Percentiles rank a stretch among this genome's conserved stretches.
Evolutionary conservation across 2,329 filamentous ascomycete species (phyloP).

Genomic region (Calycina marina): DNA sequence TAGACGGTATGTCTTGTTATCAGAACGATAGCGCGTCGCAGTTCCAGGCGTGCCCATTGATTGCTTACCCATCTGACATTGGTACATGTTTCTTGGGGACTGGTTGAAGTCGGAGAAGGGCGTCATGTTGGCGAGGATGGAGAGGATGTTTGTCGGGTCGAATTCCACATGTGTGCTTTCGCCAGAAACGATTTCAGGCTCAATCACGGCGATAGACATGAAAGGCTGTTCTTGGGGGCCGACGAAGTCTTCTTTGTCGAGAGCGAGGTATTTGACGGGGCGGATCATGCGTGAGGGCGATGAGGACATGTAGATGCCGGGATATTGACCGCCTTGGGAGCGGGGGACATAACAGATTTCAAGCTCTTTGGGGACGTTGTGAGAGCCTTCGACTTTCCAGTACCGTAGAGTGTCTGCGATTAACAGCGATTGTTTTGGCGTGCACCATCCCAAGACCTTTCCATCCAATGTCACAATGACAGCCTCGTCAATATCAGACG

Average conservation of each 20-base stretch:
- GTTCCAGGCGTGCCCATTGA: constrained; percentile 95
- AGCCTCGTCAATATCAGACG: constrained; percentile 67
- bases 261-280: constrained; percentile 80
- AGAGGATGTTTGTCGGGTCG: constrained; percentile 90
- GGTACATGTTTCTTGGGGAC: constrained; percentile 97
- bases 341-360: constrained; percentile 87
- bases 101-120: constrained; percentile 99
- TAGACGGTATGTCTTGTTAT: constrained; percentile 92
- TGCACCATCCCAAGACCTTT: constrained; percentile 78
- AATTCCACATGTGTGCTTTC: constrained; percentile 89
- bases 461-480: constrained; percentile 87
- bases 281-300: constrained; percentile 75
- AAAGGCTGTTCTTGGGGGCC: constrained; percentile 94
- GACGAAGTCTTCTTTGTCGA: constrained; percentile 75
- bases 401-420: constrained; percentile 80
- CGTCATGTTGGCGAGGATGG: constrained; percentile 96
- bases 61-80: constrained; percentile 99
- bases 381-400: constrained; percentile 86
- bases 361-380: constrained; percentile 66
- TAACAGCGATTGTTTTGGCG: constrained; percentile 63
- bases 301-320: constrained; percentile 87
- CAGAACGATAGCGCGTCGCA: constrained; percentile 71
- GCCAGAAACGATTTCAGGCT: constrained; percentile 74
- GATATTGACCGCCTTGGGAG: constrained; percentile 85
- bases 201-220: constrained; percentile 93